Evolutionary conservation across 2,329 filamentous ascomycete genomes (phyloP), one percentile per base, ranked within the genome.

Genomic region (Aspergillus sp.): DNA sequence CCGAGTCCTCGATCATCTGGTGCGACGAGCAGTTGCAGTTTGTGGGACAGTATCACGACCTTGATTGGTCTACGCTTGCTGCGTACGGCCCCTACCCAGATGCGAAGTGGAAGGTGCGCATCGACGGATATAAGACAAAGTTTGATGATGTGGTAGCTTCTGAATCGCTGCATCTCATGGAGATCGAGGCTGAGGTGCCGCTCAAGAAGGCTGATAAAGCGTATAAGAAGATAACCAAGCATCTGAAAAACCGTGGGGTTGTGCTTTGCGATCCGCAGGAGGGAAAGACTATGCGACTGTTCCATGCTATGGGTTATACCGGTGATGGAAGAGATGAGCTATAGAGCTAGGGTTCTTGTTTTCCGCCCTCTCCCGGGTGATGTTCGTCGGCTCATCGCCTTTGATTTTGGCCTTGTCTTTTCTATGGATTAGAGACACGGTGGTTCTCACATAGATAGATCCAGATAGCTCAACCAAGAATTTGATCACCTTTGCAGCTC

Each of bases 101-200:
- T 26, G 42, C 36, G 10, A 48, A 48, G 30, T 48, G 46, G 46
- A 48, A 48, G 46, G 5, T 48, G 9, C 9, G n/a, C 10, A 34
- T 48, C 2, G 6, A 44, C 9, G 46, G 42, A 9, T 26, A 41
- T n/a, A 41, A 48, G 8, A 32, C 42, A n/a, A 44, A 48, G n/a
- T 44, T 48, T 7, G 46, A 48, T 19, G 42, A 48, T 32, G 46
- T 48, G 4, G 36, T 36, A 2, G 19, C 19, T 19, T 26, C 42
- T 10, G 42, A 38, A 4, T 28, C 29, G 3, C 46, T 44, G 1
- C 46, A 48, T 29, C 27, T 48, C n/a, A 48, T 48, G 46, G 46
- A 48, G 30, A 27, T 48, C 29, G 46, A 48, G 8, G 42, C 35
- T 7, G 30, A 41, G 40, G 40, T 41, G 40, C 40, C 40, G 40